phyloP scores from a whole-genome alignment of 2,329 filamentous ascomycete genomes.

The Bipolaris gigantea region DNA sequence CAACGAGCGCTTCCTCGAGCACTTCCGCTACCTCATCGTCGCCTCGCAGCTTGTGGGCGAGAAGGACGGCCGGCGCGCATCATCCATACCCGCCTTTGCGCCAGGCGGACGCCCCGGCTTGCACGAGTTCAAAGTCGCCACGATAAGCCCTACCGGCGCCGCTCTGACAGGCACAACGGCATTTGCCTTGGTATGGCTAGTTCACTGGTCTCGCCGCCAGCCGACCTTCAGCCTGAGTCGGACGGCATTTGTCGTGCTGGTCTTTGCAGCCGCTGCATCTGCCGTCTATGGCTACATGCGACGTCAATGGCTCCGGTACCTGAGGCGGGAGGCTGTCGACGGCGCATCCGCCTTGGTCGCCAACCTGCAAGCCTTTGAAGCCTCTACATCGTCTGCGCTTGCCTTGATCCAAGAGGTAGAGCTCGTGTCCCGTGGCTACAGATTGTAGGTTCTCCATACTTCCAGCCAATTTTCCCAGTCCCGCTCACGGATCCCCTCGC shows the following conservation, averaged over 20 bases:
- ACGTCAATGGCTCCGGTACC: constrained; percentile 78
- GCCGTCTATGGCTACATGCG: constrained; percentile 72
- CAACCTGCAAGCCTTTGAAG: constrained; percentile 79
- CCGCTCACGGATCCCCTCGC: constrained; percentile 28
- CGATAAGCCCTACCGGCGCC: constrained; percentile 66
- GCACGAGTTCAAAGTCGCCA: constrained; percentile 45
- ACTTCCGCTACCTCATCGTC: constrained; percentile 90
- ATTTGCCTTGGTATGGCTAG: constrained; percentile 65
- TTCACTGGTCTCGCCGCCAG: constrained; percentile 68
- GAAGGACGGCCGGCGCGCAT: constrained; percentile 45
- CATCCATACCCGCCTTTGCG: constrained; percentile 33
- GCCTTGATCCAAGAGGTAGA: constrained; percentile 93
- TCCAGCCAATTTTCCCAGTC: constrained; percentile 6
- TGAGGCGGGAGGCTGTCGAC: constrained; percentile 72
- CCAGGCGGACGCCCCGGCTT: constrained; percentile 26
- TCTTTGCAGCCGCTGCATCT: constrained; percentile 57
- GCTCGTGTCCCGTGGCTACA: constrained; percentile 86
- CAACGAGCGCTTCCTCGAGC: constrained; percentile 83
- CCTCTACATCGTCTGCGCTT: constrained; percentile 72
- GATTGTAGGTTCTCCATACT: constrained; percentile 61
- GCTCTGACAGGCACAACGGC: constrained; percentile 64
- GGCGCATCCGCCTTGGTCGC: constrained; percentile 70
- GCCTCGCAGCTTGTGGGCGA: constrained; percentile 85
- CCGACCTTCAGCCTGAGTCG: constrained; percentile 60
- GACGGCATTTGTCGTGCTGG: constrained; percentile 49